A percentile compares a stretch with the other conserved stretches of the same genome.
phyloP scores from a whole-genome alignment of 225 moss, liverwort and hornwort genomes.

The Pleurozium schreberi region DNA sequence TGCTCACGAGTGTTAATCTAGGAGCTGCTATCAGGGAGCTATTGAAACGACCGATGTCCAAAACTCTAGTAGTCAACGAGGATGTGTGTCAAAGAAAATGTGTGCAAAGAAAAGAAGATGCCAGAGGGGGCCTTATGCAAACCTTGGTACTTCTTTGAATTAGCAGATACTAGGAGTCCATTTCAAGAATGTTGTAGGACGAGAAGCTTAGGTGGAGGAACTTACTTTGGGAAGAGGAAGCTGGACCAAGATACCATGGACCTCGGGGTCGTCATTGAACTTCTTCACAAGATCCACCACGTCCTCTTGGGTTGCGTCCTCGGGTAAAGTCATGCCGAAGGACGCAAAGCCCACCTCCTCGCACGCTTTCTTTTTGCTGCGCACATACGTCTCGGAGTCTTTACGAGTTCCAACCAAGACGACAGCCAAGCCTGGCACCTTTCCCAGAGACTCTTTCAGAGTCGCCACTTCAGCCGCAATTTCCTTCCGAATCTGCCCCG shows the following conservation, averaged over 20 bases:
- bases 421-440: slow-evolving; percentile 76
- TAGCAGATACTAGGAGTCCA: background rate
- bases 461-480: slow-evolving; percentile 58
- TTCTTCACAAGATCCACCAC: slow-evolving; percentile 42
- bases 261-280: slow-evolving; percentile 65
- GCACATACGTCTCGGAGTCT: slow-evolving; percentile 87
- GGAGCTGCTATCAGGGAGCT: background rate
- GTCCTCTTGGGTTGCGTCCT: slow-evolving; percentile 57
- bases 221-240: slow-evolving; percentile 82
- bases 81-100: background rate
- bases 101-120: background rate
- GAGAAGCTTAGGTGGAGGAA: background rate
- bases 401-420: slow-evolving; percentile 73
- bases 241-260: slow-evolving; percentile 83
- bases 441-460: slow-evolving; percentile 45
- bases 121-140: background rate
- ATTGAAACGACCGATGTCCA: background rate
- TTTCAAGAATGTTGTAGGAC: background rate
- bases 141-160: background rate
- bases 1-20: background rate
- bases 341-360: slow-evolving; percentile 68
- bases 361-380: slow-evolving; percentile 85
- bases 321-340: slow-evolving; percentile 51
- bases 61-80: background rate
- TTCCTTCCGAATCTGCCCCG: slow-evolving; percentile 51